A percentile compares a stretch with the other conserved stretches of the same genome.
These are phyloP conservation scores for Saccharomycopsis oosterbeekiorum DNA, from an alignment of 805 yeast genomes.

Conservation along the genomic window DNA sequence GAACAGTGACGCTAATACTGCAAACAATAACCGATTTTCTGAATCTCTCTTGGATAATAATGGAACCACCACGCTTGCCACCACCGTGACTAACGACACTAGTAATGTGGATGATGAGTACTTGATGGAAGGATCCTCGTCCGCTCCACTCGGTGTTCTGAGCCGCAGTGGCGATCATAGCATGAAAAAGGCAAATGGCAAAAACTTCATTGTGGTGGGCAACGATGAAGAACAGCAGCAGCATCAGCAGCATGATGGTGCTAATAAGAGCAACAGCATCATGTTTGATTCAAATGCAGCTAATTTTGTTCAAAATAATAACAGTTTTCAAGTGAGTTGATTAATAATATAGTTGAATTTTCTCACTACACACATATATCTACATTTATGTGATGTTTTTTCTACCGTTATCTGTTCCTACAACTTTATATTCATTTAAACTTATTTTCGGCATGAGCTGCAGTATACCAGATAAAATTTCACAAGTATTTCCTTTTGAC, in stretches of 20 bases:
- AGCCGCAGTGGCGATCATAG: not conserved
- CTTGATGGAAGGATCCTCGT: not conserved
- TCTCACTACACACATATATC: too few species aligned
- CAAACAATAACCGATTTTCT: not conserved
- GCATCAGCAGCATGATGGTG: not conserved
- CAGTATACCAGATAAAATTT: too few species aligned
- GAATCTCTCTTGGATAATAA: not conserved
- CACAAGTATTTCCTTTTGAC: too few species aligned
- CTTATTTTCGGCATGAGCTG: too few species aligned
- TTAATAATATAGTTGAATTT: not conserved
- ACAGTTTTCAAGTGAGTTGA: slow-evolving; percentile 11
- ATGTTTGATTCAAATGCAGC: slow-evolving; percentile 13
- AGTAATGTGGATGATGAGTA: slow-evolving; percentile 4
- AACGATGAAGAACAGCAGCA: not conserved
- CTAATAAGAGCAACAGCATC: not conserved
- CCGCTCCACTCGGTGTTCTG: not conserved
- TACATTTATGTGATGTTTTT: not conserved
- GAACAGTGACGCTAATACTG: not conserved
- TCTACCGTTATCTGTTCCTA: not conserved
- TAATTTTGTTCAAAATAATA: slow-evolving; percentile 14
- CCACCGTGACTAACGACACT: not conserved
- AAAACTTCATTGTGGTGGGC: not conserved
- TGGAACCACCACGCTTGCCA: not conserved
- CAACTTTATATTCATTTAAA: not conserved
- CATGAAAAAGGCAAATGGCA: not conserved